Percentiles rank a stretch among this genome's conserved stretches.
Evolutionary conservation across 805 yeast genomes (phyloP).

Genomic region (Blastobotrys muscicola): DNA sequence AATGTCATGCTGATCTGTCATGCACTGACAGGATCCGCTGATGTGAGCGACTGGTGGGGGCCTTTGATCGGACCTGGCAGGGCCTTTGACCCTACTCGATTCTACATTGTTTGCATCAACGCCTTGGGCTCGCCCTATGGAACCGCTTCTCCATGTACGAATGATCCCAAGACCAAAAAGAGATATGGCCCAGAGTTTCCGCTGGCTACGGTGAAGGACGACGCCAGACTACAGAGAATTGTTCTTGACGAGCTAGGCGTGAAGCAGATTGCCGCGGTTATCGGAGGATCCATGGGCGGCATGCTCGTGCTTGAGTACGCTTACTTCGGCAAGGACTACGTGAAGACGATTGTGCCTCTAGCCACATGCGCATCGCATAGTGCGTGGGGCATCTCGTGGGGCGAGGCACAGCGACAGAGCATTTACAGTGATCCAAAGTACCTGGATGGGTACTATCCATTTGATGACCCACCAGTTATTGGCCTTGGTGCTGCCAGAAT

Average conservation of each 20-base stretch:
- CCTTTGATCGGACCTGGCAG: conserved; percentile 77
- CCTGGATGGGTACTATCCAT: conserved; percentile 75
- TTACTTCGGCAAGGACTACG: conserved; percentile 57
- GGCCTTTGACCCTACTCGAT: conserved; percentile 86
- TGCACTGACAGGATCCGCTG: conserved; percentile 92
- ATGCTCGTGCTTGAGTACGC: conserved; percentile 90
- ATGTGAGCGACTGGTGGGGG: conserved; percentile 99
- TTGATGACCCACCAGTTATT: conserved; percentile 68
- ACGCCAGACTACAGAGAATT: conserved; percentile 65
- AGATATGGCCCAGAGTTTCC: conserved; percentile 95
- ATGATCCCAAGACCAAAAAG: conserved; percentile 65
- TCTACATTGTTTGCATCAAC: conserved; percentile 78
- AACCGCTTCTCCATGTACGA: conserved; percentile 80
- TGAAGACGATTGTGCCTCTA: conserved; percentile 62
- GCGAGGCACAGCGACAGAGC: conserved; percentile 95
- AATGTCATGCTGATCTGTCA: conserved; percentile 90
- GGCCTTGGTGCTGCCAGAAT: conserved; percentile 96
- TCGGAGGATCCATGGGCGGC: conserved; percentile 99
- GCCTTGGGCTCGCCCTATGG: conserved; percentile 97
- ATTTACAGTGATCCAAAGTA: conserved; percentile 93
- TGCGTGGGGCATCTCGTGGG: conserved; percentile 99
- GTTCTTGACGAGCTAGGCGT: conserved; percentile 76
- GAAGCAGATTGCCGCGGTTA: conserved; percentile 67
- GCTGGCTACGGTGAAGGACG: conserved; percentile 87
- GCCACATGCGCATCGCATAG: conserved; percentile 93